A percentile compares a stretch with the other conserved stretches of the same genome.
Conservation (phyloP, 2,329 filamentous ascomycete genomes). For the Neonectria hederae region DNA sequence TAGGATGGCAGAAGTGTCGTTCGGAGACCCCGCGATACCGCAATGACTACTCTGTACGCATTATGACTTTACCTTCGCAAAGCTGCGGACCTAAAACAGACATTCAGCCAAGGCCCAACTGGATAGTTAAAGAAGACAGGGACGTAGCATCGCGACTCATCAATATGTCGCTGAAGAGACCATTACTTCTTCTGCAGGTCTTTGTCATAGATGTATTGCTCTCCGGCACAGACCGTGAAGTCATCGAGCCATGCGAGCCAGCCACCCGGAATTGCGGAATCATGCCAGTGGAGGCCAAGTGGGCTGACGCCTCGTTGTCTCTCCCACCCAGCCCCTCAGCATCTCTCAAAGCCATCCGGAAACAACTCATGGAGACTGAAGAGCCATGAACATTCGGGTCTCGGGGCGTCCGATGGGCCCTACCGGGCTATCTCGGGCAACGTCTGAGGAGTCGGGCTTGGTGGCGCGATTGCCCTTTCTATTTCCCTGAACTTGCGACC, state of each 20-base stretch:
- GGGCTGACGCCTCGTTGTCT: constrained; percentile 19
- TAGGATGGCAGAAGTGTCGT: not conserved
- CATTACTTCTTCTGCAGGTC: not conserved
- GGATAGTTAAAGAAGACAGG: not conserved
- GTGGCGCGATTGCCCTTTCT: constrained; percentile 19
- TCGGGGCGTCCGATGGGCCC: constrained; percentile 6
- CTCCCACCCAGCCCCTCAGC: constrained; percentile 17
- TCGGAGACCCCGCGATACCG: not conserved
- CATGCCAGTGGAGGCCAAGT: constrained; percentile 20
- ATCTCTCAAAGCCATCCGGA: not conserved
- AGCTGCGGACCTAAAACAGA: not conserved
- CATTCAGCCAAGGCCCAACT: too few species aligned
- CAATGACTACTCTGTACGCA: too few species aligned
- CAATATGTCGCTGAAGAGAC: not conserved
- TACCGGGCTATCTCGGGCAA: not conserved
- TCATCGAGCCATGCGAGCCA: constrained; percentile 14
- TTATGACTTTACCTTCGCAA: not conserved
- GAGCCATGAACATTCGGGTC: not conserved
- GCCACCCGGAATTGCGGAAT: constrained; percentile 22
- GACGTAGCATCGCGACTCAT: not conserved
- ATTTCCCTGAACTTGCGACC: constrained; percentile 19
- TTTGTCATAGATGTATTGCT: not conserved
- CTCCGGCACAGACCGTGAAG: constrained; percentile 6
- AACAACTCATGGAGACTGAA: not conserved
- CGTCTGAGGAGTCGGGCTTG: constrained; percentile 12